phyloP scores from a whole-genome alignment of 345 rosid species.

The Eucalyptus shirleyi region DNA sequence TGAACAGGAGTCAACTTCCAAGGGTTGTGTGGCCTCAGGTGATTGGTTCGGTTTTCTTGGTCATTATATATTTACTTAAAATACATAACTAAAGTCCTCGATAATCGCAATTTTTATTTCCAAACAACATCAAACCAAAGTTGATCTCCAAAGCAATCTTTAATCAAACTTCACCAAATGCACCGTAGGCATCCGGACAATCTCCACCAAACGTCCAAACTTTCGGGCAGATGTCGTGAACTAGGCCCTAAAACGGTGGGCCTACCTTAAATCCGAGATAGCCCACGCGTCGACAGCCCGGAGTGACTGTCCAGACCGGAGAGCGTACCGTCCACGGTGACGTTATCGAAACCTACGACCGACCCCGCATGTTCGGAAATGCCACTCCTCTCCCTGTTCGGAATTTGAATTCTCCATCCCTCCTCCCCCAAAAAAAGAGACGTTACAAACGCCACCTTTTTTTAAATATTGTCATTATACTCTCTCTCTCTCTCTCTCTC shows the following conservation, averaged over 20 bases:
- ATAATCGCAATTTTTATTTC: too few relatives aligned
- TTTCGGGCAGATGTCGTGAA: background rate
- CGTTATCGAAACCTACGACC: background rate
- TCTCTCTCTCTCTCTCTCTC: background rate
- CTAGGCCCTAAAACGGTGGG: background rate
- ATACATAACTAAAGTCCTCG: background rate
- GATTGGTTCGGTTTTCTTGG: background rate
- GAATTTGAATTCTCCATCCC: constrained; percentile 57
- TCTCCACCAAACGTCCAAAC: background rate
- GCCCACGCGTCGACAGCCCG: background rate
- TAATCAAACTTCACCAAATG: background rate
- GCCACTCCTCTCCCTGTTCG: constrained; percentile 7
- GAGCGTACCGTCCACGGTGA: background rate
- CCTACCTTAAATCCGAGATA: background rate
- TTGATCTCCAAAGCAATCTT: background rate
- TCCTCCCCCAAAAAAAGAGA: constrained; percentile 25
- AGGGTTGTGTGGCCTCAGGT: rapidly evolving
- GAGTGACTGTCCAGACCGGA: background rate
- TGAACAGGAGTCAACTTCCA: rapidly evolving
- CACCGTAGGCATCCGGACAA: background rate
- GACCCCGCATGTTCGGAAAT: background rate
- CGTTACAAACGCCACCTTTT: constrained; percentile 23
- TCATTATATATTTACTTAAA: too few relatives aligned
- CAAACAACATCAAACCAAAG: background rate
- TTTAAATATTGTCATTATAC: background rate